Percentiles rank a stretch among this genome's conserved stretches.
Evolutionary conservation across 768 basidiomycete genomes (phyloP).

Genomic region (Hygrocybe punicea): DNA sequence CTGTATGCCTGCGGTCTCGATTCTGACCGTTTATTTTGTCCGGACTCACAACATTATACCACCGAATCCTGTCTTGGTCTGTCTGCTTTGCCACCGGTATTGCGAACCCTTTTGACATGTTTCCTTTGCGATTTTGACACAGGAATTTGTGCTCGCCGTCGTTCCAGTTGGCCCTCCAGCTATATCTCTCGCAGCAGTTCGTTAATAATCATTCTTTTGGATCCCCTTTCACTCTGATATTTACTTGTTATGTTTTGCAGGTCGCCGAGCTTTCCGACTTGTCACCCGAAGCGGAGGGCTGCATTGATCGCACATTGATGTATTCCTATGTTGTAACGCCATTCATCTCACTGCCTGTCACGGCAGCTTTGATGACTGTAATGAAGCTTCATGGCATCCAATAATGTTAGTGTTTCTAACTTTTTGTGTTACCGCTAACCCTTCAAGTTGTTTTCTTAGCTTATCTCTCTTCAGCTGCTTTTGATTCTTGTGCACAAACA

Average conservation of each 20-base stretch:
- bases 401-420: too few relatives aligned
- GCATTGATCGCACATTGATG: constrained; percentile 2
- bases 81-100: not conserved
- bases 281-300: not conserved
- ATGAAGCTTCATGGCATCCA: constrained; percentile 1
- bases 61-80: constrained; percentile 1
- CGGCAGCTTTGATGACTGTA: not conserved
- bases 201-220: not conserved
- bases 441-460: too few relatives aligned
- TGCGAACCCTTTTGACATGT: not conserved
- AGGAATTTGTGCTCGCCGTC: constrained; percentile 3
- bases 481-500: too few relatives aligned
- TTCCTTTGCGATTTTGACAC: not conserved
- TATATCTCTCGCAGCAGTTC: constrained; percentile 1
- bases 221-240: too few relatives aligned
- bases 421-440: too few relatives aligned
- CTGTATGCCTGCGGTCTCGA: not conserved
- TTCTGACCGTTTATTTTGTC: constrained; percentile 2
- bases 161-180: constrained; percentile 5
- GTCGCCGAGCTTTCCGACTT: not conserved
- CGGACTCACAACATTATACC: not conserved
- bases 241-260: not conserved
- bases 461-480: too few relatives aligned
- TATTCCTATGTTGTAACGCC: constrained; percentile 2
- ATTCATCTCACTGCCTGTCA: not conserved